Evolutionary conservation across 495 filamentous ascomycete genomes (phyloP).

Genomic region (Penicillium herquei): DNA sequence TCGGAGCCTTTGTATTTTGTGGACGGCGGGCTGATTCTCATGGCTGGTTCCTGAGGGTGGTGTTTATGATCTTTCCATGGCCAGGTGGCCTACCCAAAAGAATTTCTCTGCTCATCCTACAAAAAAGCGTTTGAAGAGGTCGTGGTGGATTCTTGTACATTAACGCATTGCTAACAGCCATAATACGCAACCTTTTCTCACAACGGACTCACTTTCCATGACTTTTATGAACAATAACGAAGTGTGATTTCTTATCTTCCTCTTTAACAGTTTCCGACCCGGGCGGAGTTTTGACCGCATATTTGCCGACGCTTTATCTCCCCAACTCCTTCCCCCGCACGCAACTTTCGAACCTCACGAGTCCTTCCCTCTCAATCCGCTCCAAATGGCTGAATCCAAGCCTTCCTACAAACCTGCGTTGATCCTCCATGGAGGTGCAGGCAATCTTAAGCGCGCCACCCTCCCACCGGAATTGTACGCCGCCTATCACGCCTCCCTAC

Average conservation of each 20-base stretch:
- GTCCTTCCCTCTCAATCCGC: neutral
- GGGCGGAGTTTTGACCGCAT: neutral
- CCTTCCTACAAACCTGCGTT: conserved; percentile 57
- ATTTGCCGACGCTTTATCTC: neutral
- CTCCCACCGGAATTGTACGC: conserved; percentile 61
- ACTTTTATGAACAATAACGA: neutral
- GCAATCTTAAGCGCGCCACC: conserved; percentile 69
- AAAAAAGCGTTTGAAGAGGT: conserved; percentile 22
- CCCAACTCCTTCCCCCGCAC: conserved; percentile 9
- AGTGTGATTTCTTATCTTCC: neutral
- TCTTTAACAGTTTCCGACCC: neutral
- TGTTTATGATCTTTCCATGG: conserved; percentile 17
- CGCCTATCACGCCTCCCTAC: conserved; percentile 61
- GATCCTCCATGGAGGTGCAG: conserved; percentile 88
- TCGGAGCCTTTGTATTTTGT: conserved; percentile 32
- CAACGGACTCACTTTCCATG: neutral
- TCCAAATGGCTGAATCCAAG: conserved; percentile 8
- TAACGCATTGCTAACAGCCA: conserved; percentile 39
- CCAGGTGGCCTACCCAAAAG: conserved; percentile 9
- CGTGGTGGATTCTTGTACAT: conserved; percentile 38
- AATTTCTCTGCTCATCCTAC: conserved; percentile 21
- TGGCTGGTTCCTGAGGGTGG: conserved; percentile 18
- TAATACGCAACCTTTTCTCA: conserved; percentile 32
- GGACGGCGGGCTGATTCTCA: conserved; percentile 31
- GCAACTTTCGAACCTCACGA: neutral